Base-by-base conservation (phyloP, 2,329 filamentous ascomycete species). In the Acarospora socialis region DNA sequence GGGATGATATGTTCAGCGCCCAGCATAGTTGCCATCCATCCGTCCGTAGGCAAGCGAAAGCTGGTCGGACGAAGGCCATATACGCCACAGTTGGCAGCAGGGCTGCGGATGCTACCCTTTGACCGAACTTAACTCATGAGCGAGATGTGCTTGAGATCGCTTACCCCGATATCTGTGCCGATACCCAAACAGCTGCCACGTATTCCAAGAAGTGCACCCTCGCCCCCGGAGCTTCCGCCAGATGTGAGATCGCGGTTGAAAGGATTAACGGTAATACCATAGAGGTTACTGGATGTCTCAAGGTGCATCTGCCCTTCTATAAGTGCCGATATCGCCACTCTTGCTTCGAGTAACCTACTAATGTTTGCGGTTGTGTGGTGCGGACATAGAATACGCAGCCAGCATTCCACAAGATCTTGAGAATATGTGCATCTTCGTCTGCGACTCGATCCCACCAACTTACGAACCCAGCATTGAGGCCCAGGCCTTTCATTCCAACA, bases 1-100 rank as follows among this genome's bases (percentile, higher is more conserved):
- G 57, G 50, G 9, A 67, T 45, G 18, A 73, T 59, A 3, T 52
- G 49, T 41, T 66, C 64, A 13, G 55, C 49, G 5, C 56, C 21
- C 21, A 14, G 18, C 39, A 39, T 36, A 8, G 36, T 33, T 5
- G 29, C 35, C 7, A 37, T 31, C 28, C 32, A 36, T 5, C 44
- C 45, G 5, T 42, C 35, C 4, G 41, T 26, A 2, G 43, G 44
- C 9, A 48, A 19, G 14, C 47, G 41, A 16, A 36, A 39, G 31
- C 37, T 36, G 18, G 42, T 43, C 13, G 47, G 45, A 15, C 44
- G 43, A 22, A 49, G 32, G 17, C 45, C 43, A 23, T 47, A 50
- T 9, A 46, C 21, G 18, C 47, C 46, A 35, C 41, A 45, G 26
- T 46, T 44, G 4, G 43, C 44, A 7, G 44, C 38, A 2, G 47